Base-by-base conservation (phyloP, 2,329 filamentous ascomycete species). In the Neurospora sp. region DNA sequence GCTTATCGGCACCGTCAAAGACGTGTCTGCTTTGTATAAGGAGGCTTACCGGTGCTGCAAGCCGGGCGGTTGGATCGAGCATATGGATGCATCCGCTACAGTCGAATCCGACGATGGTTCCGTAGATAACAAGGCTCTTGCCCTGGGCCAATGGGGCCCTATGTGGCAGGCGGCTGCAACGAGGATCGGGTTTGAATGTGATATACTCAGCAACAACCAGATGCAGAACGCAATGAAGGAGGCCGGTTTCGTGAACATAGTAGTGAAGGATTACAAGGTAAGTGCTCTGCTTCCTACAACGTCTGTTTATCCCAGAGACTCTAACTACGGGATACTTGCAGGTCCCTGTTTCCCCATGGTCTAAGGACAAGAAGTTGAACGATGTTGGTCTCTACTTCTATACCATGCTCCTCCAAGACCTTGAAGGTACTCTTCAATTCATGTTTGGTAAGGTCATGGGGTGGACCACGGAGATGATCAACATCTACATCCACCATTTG, bases 61-160 rank as follows among this genome's bases (percentile, higher is more conserved):
- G 23, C 23, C 23, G 23, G 23, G 23, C 23, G 23, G 23, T 28
- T 28, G 23, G 23, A 28, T 28, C 0, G 23, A 28, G 23, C 23
- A 28, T 28, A 28, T 28, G 23, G 23, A 28, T 28, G 23, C 23
- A 28, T 28, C 23, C 23, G 23, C 23, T 28, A 28, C 23, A 28
- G 23, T 28, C 23, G 23, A 28, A 3, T 81, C 86, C 68, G 83
- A 89, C 66, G 87, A 89, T 76, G 86, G 89, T 73, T 83, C 85
- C 11, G 69, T 71, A 2, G 11, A 52, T 33, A 3, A 8, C 8
- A 13, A 68, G 4, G 70, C 23, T 11, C 69, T 66, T 19, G 70
- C 46, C 83, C 85, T 76, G 80, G 73, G 23, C 75, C 77, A 13
- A 78, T 83, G 82, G 82, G 77, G 80, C 2, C 80, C 78, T 52